Base-by-base conservation (phyloP, 345 rosid genomes). In the Gossypium thurberi region DNA sequence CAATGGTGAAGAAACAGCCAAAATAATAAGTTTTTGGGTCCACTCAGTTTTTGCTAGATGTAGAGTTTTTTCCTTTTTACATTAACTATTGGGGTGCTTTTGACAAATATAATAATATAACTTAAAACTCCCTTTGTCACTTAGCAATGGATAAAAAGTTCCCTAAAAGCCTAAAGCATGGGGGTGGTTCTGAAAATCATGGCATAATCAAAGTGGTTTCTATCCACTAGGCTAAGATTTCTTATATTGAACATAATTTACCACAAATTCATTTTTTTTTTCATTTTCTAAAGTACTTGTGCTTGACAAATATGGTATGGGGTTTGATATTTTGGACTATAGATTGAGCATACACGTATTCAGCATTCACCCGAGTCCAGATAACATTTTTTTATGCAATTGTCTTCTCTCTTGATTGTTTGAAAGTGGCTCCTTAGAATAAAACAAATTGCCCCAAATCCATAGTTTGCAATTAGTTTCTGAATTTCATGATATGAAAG, bases 1-100 rank as follows among this genome's bases (percentile, higher is more conserved):
- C 66, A 62, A 10, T 25, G 56, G 15, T 8, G 53, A n/a, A 28
- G 71, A 47, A 28, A 50, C 10, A 74, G 59, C 75, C 66, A 69
- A 69, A 69, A 10, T 1, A 0, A 0, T 33, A 33, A 33, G 40
- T 1, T 37, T 26, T 26, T 50, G 81, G 70, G 70, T 61, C 76
- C 53, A 64, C 50, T 8, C 13, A 10, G 33, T n/a, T 37, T n/a
- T 37, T 12, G 37, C 44, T 40, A 55, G 3, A 33, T 50, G 40
- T n/a, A 28, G 46, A 55, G 1, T 2, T 14, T 9, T 64, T 26
- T 6, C 20, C 15, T 14, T 9, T 64, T 26, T 11, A 42, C 15
- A 51, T 11, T 28, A 28, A 26, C 20, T 40, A 17, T 20, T 37
- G 62, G 17, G 61, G 53, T 52, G 26, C n/a, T 69, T 65, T 42